A percentile compares a stretch with the other conserved stretches of the same genome.
Evolutionary conservation across 805 yeast species (phyloP).

Genomic region (Schwanniomyces polymorphus): DNA sequence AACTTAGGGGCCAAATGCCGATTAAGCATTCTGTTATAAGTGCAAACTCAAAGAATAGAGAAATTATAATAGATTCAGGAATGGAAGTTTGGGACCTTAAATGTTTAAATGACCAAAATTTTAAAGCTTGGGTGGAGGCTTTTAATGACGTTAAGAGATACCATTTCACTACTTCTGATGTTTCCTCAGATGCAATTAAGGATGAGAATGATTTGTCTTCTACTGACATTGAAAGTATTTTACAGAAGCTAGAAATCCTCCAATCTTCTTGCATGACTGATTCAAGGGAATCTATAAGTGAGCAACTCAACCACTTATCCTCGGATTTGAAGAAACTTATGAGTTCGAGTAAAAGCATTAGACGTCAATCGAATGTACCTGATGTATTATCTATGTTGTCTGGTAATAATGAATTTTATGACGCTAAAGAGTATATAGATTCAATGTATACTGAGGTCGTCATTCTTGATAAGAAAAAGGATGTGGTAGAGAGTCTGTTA

Average conservation of each 20-base stretch:
- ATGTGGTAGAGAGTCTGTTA: conserved; percentile 3
- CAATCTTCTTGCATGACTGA: conserved; percentile 8
- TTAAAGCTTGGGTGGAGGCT: conserved; percentile 81
- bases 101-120: conserved; percentile 63
- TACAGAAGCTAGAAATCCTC: conserved; percentile 21
- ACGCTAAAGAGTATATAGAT: conserved; percentile 67
- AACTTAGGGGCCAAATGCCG: conserved; percentile 90
- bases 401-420: conserved; percentile 38
- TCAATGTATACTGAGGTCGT: conserved; percentile 53
- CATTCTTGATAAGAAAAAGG: conserved; percentile 29
- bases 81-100: conserved; percentile 91
- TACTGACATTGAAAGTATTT: conserved; percentile 16
- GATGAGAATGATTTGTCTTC: conserved; percentile 10
- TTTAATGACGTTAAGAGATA: conserved; percentile 54
- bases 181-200: conserved; percentile 7
- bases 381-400: conserved; percentile 32
- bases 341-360: conserved; percentile 9
- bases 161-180: conserved; percentile 2
- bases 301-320: conserved; percentile 10
- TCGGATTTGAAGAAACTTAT: conserved; percentile 20
- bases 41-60: conserved; percentile 65
- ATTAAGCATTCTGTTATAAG: conserved; percentile 78
- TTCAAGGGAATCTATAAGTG: conserved; percentile 1
- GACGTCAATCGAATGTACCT: conserved; percentile 6
- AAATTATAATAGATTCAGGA: conserved; percentile 87